Conservation (phyloP, 805 yeast species). For the Debaryomyces prosopidis region DNA sequence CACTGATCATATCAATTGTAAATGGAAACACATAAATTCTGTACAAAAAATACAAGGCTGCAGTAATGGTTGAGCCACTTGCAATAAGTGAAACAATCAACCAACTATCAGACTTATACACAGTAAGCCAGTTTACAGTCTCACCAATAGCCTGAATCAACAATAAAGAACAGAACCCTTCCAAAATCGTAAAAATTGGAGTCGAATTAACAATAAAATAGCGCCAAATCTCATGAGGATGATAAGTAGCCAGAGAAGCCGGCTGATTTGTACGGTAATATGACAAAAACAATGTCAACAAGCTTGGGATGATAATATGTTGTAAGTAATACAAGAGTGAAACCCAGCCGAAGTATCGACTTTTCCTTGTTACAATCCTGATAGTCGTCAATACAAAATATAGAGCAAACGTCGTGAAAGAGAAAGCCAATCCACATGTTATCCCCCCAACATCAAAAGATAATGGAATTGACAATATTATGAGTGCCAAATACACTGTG, state of each 20-base stretch:
- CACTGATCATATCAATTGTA: conserved; percentile 66
- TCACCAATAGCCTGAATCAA: conserved; percentile 94
- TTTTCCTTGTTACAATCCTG: conserved; percentile 51
- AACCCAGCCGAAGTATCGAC: conserved; percentile 45
- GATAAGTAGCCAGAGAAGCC: neutral
- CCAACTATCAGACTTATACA: conserved; percentile 71
- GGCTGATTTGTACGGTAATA: conserved; percentile 35
- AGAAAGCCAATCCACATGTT: conserved; percentile 83
- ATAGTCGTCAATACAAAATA: conserved; percentile 76
- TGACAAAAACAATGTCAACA: conserved; percentile 68
- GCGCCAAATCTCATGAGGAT: conserved; percentile 59
- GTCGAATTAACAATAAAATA: conserved; percentile 74
- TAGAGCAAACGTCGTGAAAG: conserved; percentile 56
- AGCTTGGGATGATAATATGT: conserved; percentile 78
- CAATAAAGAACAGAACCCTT: conserved; percentile 89
- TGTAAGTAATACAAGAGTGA: conserved; percentile 71
- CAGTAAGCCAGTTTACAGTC: conserved; percentile 67
- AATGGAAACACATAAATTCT: conserved; percentile 80
- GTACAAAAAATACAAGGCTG: conserved; percentile 75
- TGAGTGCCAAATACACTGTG: conserved; percentile 61
- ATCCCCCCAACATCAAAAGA: conserved; percentile 94
- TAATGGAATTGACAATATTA: conserved; percentile 82
- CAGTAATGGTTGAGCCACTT: conserved; percentile 74
- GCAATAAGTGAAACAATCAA: conserved; percentile 69
- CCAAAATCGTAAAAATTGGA: conserved; percentile 83